A percentile compares a stretch with the other conserved stretches of the same genome.
phyloP scores from a whole-genome alignment of 2,329 filamentous ascomycete genomes.

The Cyphellophora europaea region DNA sequence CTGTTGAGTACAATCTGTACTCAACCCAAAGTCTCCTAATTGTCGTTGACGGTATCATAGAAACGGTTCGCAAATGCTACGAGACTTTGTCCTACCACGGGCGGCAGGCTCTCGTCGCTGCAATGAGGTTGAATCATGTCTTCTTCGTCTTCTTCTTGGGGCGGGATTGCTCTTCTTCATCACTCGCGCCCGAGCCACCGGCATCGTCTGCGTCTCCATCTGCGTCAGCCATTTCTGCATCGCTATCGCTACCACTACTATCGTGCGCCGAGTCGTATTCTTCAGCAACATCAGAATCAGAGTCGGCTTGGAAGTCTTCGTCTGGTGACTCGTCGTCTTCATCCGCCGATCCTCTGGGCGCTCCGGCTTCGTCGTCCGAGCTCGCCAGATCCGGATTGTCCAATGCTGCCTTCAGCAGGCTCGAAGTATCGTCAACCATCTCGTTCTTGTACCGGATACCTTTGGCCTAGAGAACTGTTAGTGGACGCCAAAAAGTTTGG shows the following conservation, averaged over 20 bases:
- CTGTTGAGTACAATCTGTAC: too few relatives aligned
- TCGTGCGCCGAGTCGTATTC: conserved; percentile 90
- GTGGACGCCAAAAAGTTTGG: background rate
- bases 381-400: conserved; percentile 66
- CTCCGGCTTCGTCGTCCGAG: conserved; percentile 28
- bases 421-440: conserved; percentile 75
- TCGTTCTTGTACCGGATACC: conserved; percentile 95
- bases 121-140: too few relatives aligned
- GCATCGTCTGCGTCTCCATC: conserved; percentile 33
- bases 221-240: conserved; percentile 44
- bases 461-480: conserved; percentile 48
- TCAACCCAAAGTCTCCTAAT: too few relatives aligned
- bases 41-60: too few relatives aligned
- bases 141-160: conserved; percentile 58
- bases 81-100: too few relatives aligned
- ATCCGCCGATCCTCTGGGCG: conserved; percentile 72
- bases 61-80: too few relatives aligned
- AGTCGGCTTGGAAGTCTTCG: conserved; percentile 89
- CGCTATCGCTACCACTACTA: conserved; percentile 65
- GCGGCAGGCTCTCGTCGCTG: too few relatives aligned
- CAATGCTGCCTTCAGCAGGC: conserved; percentile 67
- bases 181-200: conserved; percentile 32
- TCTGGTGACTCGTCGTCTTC: conserved; percentile 94
- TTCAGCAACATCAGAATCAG: conserved; percentile 90
- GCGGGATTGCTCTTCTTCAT: conserved; percentile 42